Evolutionary conservation across 371 early-diverging fungal genomes (phyloP).

Genomic region (Enteropsectra breve): DNA sequence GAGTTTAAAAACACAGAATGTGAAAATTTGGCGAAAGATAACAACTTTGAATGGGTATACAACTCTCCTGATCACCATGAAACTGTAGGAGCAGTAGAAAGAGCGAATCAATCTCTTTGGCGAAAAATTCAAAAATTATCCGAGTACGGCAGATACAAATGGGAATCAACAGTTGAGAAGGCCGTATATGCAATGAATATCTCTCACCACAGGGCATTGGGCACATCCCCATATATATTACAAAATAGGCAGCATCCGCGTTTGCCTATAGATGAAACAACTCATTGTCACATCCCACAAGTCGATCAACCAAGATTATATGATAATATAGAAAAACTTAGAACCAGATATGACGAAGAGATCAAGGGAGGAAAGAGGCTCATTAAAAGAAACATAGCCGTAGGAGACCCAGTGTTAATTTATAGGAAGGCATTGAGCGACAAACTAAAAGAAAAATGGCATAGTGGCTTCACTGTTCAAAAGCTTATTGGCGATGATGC

Average conservation of each 20-base stretch:
- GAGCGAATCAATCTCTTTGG: neutral
- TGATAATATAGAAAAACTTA: neutral
- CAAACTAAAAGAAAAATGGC: neutral
- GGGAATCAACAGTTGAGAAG: neutral
- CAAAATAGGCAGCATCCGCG: neutral
- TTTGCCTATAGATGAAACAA: neutral
- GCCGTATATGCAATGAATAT: neutral
- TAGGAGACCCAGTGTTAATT: neutral
- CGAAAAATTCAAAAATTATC: neutral
- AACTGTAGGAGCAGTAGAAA: conserved; percentile 1
- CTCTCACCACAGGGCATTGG: neutral
- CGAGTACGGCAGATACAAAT: neutral
- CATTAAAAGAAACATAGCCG: neutral
- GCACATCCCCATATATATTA: neutral
- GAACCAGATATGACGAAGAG: neutral
- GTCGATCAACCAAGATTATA: neutral
- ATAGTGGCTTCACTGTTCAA: neutral
- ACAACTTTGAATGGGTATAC: neutral
- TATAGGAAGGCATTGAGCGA: neutral
- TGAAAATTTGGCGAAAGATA: neutral
- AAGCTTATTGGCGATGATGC: too few species aligned
- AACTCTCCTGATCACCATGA: neutral
- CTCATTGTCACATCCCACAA: neutral
- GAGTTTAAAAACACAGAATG: neutral
- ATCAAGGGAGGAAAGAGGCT: neutral